phyloP scores from a whole-genome alignment of 2,329 filamentous ascomycete species.

The Pyricularia sp. region DNA sequence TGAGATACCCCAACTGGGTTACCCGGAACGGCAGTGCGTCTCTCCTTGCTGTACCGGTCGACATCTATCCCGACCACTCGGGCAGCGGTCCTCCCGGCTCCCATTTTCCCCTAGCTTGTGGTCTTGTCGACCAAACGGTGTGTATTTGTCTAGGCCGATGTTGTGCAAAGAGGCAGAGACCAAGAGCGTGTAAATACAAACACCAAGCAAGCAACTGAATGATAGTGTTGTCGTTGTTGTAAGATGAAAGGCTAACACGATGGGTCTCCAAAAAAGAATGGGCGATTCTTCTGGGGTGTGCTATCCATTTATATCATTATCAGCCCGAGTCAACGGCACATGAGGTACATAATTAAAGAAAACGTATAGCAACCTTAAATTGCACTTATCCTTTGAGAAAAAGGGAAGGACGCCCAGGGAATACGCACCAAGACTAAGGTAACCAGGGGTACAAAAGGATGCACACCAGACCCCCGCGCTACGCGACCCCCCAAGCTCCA shows the following conservation, averaged over 20 bases:
- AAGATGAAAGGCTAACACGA: not conserved
- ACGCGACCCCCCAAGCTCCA: not conserved
- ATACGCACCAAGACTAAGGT: not conserved
- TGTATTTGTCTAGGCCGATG: not conserved
- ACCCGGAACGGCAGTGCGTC: slow-evolving; percentile 14
- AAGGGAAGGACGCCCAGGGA: not conserved
- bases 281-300: not conserved
- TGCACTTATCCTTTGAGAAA: not conserved
- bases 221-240: not conserved
- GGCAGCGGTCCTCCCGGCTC: not conserved
- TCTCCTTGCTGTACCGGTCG: slow-evolving; percentile 4
- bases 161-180: not conserved
- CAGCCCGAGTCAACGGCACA: not conserved
- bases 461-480: not conserved
- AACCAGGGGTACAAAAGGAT: not conserved
- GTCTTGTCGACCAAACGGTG: not conserved
- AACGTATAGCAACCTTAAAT: not conserved
- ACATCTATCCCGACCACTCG: slow-evolving; percentile 6
- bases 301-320: not conserved
- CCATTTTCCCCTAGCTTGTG: not conserved
- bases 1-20: slow-evolving; percentile 16
- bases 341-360: not conserved
- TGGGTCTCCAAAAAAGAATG: not conserved
- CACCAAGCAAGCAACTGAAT: not conserved
- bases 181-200: not conserved